Percentiles rank a stretch among this genome's conserved stretches.
Evolutionary conservation across 2,329 filamentous ascomycete species (phyloP).

Genomic region (Microascus cirrosus): DNA sequence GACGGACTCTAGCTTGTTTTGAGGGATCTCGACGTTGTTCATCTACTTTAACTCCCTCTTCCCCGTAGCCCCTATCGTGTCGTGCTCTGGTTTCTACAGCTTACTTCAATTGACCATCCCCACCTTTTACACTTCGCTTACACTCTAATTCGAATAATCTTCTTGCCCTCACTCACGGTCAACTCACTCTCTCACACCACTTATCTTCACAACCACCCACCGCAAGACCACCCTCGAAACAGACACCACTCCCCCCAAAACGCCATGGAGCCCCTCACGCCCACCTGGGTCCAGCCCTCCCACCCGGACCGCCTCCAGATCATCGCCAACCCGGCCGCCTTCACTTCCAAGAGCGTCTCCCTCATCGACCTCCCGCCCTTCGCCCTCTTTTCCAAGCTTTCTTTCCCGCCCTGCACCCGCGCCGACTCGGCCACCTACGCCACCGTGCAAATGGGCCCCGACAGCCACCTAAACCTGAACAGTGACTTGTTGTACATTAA

Average conservation of each 20-base stretch:
- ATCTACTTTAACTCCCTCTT: no score
- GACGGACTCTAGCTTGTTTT: no score
- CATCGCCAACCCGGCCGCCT: conserved; percentile 38
- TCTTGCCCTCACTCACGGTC: neutral
- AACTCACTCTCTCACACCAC: neutral
- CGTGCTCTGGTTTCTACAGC: neutral
- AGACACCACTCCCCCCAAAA: no score
- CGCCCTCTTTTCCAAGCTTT: conserved; percentile 54
- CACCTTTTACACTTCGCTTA: neutral
- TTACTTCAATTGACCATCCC: neutral
- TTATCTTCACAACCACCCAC: neutral
- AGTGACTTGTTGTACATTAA: conserved; percentile 58
- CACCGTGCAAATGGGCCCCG: conserved; percentile 47
- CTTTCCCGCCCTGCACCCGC: conserved; percentile 50
- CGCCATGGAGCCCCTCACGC: conserved; percentile 42
- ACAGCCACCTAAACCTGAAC: conserved; percentile 51
- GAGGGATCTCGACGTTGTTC: no score
- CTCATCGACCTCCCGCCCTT: conserved; percentile 45
- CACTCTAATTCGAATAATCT: neutral
- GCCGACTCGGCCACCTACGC: conserved; percentile 48
- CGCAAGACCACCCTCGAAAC: neutral
- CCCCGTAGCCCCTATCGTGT: neutral
- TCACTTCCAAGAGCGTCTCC: conserved; percentile 50
- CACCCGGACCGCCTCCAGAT: conserved; percentile 48
- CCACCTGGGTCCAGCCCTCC: conserved; percentile 49